Evolutionary conservation across 257 asterid genomes (phyloP), one percentile per base, ranked within the genome.

Genomic region (Eustoma russellianum): DNA sequence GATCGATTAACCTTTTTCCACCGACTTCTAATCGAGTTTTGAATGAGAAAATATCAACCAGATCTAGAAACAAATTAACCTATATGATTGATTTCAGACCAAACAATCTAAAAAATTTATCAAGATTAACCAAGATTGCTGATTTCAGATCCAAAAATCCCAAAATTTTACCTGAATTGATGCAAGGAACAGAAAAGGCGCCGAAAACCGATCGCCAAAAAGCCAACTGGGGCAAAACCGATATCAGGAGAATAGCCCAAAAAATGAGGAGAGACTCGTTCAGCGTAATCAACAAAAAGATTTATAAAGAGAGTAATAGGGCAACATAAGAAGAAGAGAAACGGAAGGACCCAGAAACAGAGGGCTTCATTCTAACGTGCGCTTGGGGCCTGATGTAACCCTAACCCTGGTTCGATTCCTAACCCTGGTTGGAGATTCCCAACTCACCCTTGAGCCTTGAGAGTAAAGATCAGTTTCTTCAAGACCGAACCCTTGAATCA

Each of bases 271-370:
- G 49, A 38, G 65, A 24, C 9, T 19, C 48, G 17, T 13, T 40
- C 46, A 41, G 41, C 60, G 51, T 17, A 13, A 63, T 17, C 40
- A n/a, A 50, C 43, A 41, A 33, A 53, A 53, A 38, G 43, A 33
- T 15, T 50, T 66, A 33, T 19, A 55, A 63, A 54, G 54, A 33
- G 50, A 45, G 50, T 13, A 49, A 59, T 10, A 15, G 46, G 46
- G 33, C 41, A 17, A 55, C 24, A 18, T 46, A 48, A 59, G 66
- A 30, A 18, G 63, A 49, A 55, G 62, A 33, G 53, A 41, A 54
- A 66, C 53, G 54, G 74, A 72, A 67, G 59, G 71, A 52, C 50
- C 71, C 63, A 64, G 71, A 72, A 63, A 56, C 69, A 35, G 8
- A 59, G 55, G 66, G 74, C 33, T 41, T 61, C 34, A 34, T 48